Evolutionary conservation across 1,284 basidiomycete species (phyloP), one percentile per base, ranked within the genome.

Genomic region (Heterobasidion parviporum): DNA sequence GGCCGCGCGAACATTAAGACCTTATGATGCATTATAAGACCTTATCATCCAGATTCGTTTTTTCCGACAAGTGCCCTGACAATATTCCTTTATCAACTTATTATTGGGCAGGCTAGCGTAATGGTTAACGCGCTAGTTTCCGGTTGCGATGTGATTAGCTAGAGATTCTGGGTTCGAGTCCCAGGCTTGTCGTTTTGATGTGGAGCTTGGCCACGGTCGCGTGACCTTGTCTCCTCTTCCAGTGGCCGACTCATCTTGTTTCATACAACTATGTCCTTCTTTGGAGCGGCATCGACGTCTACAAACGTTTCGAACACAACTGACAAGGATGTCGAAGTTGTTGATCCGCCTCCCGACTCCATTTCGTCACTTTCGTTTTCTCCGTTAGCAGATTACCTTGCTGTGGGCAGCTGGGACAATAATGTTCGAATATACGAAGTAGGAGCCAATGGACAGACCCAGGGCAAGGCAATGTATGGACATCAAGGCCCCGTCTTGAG

Each of bases 401-500:
- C 89, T 2, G 87, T 87, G 12, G 86, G 79, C 32, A 85, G 83
- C 60, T 92, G 89, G 88, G 85, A 89, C 65, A 88, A 87, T 66
- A 84, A 85, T 70, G 87, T 89, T 15, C 75, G 83, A 35, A 77
- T 85, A 49, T 85, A 85, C 62, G 82, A 85, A 67, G 76, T 85
- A 38, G 77, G 75, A 2, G 70, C 76, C 49, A 75, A 69, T 55
- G 81, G 81, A 1, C 81, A 82, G 62, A 79, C 79, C 6, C 82
- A 88, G 64, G 85, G 89, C 16, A 92, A 91, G 70, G 91, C 91
- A 0, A 85, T 88, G 78, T 93, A 91, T 67, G 71, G 76, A 26
- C 94, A 96, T 68, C 85, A 92, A 64, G 90, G 79, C 0, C 92
- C 93, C 0, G 90, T 92, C 2, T 68, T 96, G 59, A 85, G 85